Conservation (phyloP, 345 rosid species). For the Bruguiera parviflora region DNA sequence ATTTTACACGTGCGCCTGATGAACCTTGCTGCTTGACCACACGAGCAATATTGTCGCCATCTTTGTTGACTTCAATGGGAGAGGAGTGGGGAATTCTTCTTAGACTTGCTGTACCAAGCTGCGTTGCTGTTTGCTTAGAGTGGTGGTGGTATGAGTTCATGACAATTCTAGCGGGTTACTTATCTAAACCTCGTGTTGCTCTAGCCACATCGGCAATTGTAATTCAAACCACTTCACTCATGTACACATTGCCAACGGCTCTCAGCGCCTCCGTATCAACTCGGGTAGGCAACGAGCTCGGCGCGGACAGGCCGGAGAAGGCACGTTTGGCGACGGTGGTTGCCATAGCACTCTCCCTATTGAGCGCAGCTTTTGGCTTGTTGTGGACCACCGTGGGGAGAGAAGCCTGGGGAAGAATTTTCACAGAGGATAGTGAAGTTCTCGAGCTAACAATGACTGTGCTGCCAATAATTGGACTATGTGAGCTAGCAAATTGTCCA, state of each 20-base stretch:
- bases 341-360: constrained; percentile 52
- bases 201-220: constrained; percentile 71
- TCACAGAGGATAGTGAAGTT: constrained; percentile 52
- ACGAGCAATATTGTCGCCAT: constrained; percentile 1
- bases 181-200: constrained; percentile 49
- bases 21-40: not conserved
- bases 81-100: constrained; percentile 60
- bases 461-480: constrained; percentile 75
- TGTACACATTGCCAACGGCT: constrained; percentile 79
- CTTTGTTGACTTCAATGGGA: not conserved
- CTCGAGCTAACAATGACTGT: constrained; percentile 51
- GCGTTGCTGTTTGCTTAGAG: constrained; percentile 82
- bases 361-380: constrained; percentile 52
- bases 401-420: constrained; percentile 63
- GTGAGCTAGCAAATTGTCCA: constrained; percentile 93
- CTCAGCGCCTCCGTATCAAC: constrained; percentile 73
- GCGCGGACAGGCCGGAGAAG: constrained; percentile 59
- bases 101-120: constrained; percentile 67
- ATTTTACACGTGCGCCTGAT: constrained; percentile 15
- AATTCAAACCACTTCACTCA: constrained; percentile 78
- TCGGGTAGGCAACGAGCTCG: constrained; percentile 83
- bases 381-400: constrained; percentile 59
- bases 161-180: constrained; percentile 81
- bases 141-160: constrained; percentile 99
- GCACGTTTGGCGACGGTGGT: constrained; percentile 60